Evolutionary conservation across 805 yeast species (phyloP).

Genomic region (Maudiozyma turicensis): DNA sequence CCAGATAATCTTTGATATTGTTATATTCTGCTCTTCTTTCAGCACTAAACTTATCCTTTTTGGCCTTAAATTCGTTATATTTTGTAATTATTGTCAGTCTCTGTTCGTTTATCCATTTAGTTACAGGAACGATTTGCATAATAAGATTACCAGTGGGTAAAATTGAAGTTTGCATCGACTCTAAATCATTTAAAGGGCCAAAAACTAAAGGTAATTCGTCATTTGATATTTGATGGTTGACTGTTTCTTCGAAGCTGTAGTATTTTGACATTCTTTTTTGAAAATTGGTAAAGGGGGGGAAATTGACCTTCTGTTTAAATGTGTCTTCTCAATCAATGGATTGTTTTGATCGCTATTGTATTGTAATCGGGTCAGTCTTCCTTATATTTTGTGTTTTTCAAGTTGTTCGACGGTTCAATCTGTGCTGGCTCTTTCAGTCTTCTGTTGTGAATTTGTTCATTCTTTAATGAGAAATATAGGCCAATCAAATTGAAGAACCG

Average conservation of each 20-base stretch:
- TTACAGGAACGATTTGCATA: slow-evolving; percentile 7
- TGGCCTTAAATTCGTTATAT: slow-evolving; percentile 7
- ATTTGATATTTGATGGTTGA: neutral
- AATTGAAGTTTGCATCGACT: slow-evolving; percentile 2
- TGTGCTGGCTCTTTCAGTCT: too few species aligned
- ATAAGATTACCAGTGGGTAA: slow-evolving; percentile 13
- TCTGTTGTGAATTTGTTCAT: too few species aligned
- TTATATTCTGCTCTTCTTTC: neutral
- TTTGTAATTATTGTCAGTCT: slow-evolving; percentile 1
- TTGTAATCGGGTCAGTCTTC: too few species aligned
- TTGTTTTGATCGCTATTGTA: too few species aligned
- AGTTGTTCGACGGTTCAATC: too few species aligned
- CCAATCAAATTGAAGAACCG: too few species aligned
- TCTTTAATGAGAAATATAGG: too few species aligned
- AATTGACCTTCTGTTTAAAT: too few species aligned
- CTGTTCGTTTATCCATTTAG: slow-evolving; percentile 6
- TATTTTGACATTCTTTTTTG: neutral
- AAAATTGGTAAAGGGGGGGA: too few species aligned
- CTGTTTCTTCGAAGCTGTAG: neutral
- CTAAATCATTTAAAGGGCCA: neutral
- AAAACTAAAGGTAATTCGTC: slow-evolving; percentile 3
- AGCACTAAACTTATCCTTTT: neutral
- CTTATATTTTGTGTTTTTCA: too few species aligned
- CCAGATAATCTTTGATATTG: slow-evolving; percentile 5
- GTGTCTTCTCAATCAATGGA: too few species aligned